Evolutionary conservation across 2,329 filamentous ascomycete species (phyloP).

Genomic region (Trichocomaceae sp.): DNA sequence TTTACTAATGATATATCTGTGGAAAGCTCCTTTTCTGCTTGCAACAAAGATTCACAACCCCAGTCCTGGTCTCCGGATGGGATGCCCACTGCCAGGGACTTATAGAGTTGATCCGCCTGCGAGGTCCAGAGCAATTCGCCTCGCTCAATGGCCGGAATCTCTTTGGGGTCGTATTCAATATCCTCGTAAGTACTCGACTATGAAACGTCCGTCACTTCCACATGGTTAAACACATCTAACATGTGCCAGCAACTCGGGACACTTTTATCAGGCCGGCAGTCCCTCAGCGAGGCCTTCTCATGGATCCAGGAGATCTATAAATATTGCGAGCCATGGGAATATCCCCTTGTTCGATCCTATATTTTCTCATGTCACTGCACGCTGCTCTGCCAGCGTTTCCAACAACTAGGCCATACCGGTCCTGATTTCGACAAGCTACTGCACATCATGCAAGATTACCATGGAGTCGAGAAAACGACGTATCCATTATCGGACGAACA

Average conservation of each 20-base stretch:
- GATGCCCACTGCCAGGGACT: background rate
- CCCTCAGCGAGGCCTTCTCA: background rate
- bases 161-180: background rate
- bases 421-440: background rate
- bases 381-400: background rate
- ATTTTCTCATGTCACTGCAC: background rate
- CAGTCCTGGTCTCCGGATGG: background rate
- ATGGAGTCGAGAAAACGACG: background rate
- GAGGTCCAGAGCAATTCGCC: background rate
- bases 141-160: background rate
- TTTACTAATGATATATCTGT: background rate
- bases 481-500: background rate
- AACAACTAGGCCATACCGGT: background rate
- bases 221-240: background rate
- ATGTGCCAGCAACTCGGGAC: background rate
- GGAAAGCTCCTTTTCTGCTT: background rate
- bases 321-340: background rate
- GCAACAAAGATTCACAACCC: background rate
- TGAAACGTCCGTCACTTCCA: too few species aligned
- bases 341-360: background rate
- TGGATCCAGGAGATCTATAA: background rate
- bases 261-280: background rate
- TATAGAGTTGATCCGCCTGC: background rate
- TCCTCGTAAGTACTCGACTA: background rate
- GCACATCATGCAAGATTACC: background rate